Evolutionary conservation across 768 basidiomycete species (phyloP).

Genomic region (Calocybe indica): DNA sequence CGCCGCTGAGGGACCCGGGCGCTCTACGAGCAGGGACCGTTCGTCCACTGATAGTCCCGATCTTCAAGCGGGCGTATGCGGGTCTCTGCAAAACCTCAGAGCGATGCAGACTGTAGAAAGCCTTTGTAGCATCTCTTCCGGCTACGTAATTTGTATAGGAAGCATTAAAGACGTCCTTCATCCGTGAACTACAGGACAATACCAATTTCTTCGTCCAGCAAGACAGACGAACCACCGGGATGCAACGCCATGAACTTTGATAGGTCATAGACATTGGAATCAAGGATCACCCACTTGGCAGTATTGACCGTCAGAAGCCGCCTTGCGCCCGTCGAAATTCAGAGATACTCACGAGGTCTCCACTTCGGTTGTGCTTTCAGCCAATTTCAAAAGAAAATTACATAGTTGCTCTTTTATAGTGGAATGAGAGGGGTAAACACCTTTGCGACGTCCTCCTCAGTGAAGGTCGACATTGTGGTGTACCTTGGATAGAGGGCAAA

Average conservation of each 20-base stretch:
- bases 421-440: no score
- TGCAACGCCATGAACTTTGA: conserved; percentile 75
- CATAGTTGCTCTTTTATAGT: no score
- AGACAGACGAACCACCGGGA: conserved; percentile 73
- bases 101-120: conserved; percentile 75
- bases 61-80: conserved; percentile 55
- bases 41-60: conserved; percentile 56
- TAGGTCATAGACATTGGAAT: conserved; percentile 79
- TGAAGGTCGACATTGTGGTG: no score
- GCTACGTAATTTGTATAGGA: conserved; percentile 28
- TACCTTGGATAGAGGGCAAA: no score
- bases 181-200: conserved; percentile 19
- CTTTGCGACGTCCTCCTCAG: no score
- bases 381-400: no score
- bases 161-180: neutral
- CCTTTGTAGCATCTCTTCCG: conserved; percentile 73
- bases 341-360: conserved; percentile 51
- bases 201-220: conserved; percentile 69
- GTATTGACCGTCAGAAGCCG: no score
- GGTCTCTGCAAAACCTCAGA: conserved; percentile 63
- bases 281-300: conserved; percentile 73
- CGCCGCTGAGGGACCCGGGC: conserved; percentile 51
- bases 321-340: neutral
- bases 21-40: conserved; percentile 40
- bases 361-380: conserved; percentile 66